Evolutionary conservation across 2,329 filamentous ascomycete genomes (phyloP).

Genomic region (Dichotomopilus funicola): DNA sequence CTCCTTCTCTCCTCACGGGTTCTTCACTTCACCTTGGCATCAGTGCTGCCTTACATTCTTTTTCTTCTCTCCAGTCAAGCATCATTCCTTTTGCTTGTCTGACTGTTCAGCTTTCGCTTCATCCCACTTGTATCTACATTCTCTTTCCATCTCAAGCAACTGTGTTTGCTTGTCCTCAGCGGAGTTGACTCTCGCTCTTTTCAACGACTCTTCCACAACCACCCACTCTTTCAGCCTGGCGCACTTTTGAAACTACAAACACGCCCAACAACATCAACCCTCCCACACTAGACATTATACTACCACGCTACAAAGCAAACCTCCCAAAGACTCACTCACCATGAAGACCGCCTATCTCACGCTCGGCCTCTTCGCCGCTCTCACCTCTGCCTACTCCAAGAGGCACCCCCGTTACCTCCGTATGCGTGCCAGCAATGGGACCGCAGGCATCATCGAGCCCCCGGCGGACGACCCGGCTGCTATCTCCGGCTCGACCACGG

Average conservation of each 20-base stretch:
- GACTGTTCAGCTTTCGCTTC: slow-evolving; percentile 19
- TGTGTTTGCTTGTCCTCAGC: slow-evolving; percentile 26
- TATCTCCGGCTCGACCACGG: neutral
- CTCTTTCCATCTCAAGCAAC: slow-evolving; percentile 26
- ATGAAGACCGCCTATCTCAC: slow-evolving; percentile 43
- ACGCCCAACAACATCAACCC: slow-evolving; percentile 5
- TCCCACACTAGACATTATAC: slow-evolving; percentile 10
- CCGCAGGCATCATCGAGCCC: slow-evolving; percentile 8
- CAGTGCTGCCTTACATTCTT: neutral
- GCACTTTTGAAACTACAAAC: slow-evolving; percentile 5
- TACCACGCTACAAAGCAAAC: neutral
- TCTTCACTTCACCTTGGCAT: slow-evolving; percentile 16
- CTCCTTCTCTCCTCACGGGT: slow-evolving; percentile 17
- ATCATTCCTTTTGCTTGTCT: slow-evolving; percentile 27
- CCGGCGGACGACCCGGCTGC: slow-evolving; percentile 1
- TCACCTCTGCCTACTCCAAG: slow-evolving; percentile 36
- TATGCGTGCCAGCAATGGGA: slow-evolving; percentile 23
- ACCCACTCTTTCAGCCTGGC: slow-evolving; percentile 8
- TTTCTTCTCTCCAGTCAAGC: slow-evolving; percentile 20
- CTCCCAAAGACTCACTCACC: slow-evolving; percentile 24
- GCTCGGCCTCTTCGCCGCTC: slow-evolving; percentile 40
- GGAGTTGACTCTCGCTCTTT: slow-evolving; percentile 30
- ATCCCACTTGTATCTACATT: slow-evolving; percentile 18
- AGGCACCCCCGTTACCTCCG: slow-evolving; percentile 31
- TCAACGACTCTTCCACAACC: slow-evolving; percentile 9